Conservation (phyloP, 2,329 filamentous ascomycete species). For the Fusarium tuaranense region DNA sequence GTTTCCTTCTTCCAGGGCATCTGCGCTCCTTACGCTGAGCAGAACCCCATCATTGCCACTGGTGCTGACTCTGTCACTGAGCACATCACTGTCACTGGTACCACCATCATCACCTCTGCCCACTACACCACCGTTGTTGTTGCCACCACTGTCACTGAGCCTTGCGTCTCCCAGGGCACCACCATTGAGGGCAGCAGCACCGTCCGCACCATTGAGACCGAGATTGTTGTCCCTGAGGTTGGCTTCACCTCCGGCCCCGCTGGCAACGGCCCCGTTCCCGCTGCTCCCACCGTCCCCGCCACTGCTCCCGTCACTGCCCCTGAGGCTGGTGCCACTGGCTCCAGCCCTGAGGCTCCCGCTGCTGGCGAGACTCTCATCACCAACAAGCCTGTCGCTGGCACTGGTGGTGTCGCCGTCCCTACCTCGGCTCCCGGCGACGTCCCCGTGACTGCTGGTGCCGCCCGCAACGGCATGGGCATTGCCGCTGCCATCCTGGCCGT, state of each 20-base stretch:
- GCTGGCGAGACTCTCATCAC: conserved; percentile 42
- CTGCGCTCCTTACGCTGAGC: conserved; percentile 78
- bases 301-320: conserved; percentile 51
- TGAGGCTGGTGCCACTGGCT: conserved; percentile 17
- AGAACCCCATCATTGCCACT: conserved; percentile 89
- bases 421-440: conserved; percentile 50
- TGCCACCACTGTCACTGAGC: conserved; percentile 60
- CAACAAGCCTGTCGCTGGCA: conserved; percentile 43
- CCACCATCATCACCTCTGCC: conserved; percentile 63
- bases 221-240: conserved; percentile 65
- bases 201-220: conserved; percentile 63
- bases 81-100: conserved; percentile 66
- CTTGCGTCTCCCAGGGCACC: conserved; percentile 62
- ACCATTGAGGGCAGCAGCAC: conserved; percentile 58
- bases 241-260: conserved; percentile 56
- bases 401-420: conserved; percentile 49
- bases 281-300: conserved; percentile 53
- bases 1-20: conserved; percentile 91
- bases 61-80: conserved; percentile 74
- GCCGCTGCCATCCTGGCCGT: conserved; percentile 59
- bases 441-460: conserved; percentile 55
- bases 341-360: conserved; percentile 31
- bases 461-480: conserved; percentile 59
- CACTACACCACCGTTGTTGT: conserved; percentile 65
- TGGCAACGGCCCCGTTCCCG: conserved; percentile 35